These are phyloP conservation scores for Raffaelea ambrosiae DNA, from an alignment of 2,329 filamentous ascomycete species.

Conservation along the genomic window DNA sequence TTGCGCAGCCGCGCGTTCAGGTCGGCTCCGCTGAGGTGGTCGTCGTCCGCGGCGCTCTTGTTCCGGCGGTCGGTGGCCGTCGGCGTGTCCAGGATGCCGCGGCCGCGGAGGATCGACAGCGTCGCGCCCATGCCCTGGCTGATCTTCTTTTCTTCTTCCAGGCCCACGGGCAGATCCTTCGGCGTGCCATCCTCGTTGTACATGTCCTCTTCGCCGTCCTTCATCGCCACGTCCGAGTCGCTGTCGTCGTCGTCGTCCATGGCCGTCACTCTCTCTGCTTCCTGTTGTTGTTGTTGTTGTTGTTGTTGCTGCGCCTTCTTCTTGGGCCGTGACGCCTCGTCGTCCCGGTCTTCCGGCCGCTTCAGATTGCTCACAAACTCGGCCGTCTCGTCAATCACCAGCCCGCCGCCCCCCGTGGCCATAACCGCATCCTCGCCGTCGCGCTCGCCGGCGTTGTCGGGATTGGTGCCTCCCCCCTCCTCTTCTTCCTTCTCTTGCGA, in stretches of 20 bases:
- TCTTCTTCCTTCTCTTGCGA: conserved; percentile 24
- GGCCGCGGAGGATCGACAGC: conserved; percentile 72
- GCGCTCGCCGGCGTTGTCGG: conserved; percentile 9
- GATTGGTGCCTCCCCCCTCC: not conserved
- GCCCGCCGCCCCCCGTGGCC: conserved; percentile 36
- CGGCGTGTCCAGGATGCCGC: conserved; percentile 58
- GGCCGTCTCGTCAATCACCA: conserved; percentile 93
- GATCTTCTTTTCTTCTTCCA: conserved; percentile 79
- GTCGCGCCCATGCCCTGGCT: conserved; percentile 73
- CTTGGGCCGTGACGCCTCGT: conserved; percentile 41
- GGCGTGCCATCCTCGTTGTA: conserved; percentile 65
- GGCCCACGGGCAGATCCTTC: conserved; percentile 41
- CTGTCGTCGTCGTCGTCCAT: conserved; percentile 34
- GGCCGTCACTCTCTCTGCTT: conserved; percentile 23
- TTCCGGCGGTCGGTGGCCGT: too few relatives aligned
- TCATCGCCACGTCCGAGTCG: conserved; percentile 40
- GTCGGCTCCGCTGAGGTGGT: not conserved
- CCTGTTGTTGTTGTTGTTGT: not conserved
- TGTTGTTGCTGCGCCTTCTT: not conserved
- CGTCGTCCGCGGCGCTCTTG: conserved; percentile 28
- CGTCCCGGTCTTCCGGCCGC: conserved; percentile 50
- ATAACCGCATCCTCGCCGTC: conserved; percentile 24
- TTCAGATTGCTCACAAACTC: conserved; percentile 87
- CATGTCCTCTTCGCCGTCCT: conserved; percentile 37
- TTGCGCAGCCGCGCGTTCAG: conserved; percentile 35